Percentiles rank a stretch among this genome's conserved stretches.
Evolutionary conservation across 768 basidiomycete genomes (phyloP).

Genomic region (Kwoniella bestiolae): DNA sequence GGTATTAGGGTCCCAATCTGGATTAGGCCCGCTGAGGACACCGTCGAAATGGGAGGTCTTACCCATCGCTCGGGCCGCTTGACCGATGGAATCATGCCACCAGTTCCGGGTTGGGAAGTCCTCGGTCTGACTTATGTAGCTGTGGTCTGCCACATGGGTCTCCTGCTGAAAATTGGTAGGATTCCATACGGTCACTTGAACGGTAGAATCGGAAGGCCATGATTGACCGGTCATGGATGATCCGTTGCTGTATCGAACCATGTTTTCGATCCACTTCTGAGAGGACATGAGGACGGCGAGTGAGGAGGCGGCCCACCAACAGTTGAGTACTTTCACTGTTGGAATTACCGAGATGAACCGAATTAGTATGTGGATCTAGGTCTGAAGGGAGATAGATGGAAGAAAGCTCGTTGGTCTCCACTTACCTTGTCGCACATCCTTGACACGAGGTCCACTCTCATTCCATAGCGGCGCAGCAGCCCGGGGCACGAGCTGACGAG

Average conservation of each 20-base stretch:
- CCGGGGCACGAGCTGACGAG: background rate
- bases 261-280: slow-evolving; percentile 30
- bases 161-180: slow-evolving; percentile 10
- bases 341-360: background rate
- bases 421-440: slow-evolving; percentile 41
- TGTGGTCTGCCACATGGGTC: slow-evolving; percentile 1
- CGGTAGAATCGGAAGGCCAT: slow-evolving; percentile 10
- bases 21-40: slow-evolving; percentile 1
- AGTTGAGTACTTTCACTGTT: slow-evolving; percentile 37
- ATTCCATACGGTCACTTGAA: slow-evolving; percentile 23
- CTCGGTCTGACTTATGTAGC: slow-evolving; percentile 18
- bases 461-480: slow-evolving; percentile 17
- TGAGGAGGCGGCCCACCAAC: slow-evolving; percentile 39
- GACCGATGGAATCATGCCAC: slow-evolving; percentile 28
- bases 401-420: too few species aligned
- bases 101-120: slow-evolving; percentile 24
- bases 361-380: background rate
- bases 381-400: too few species aligned
- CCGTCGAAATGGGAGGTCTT: background rate
- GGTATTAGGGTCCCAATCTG: slow-evolving; percentile 8
- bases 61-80: slow-evolving; percentile 4
- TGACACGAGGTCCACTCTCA: slow-evolving; percentile 21
- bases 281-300: slow-evolving; percentile 35
- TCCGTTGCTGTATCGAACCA: slow-evolving; percentile 32
- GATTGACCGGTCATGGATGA: slow-evolving; percentile 16